Evolutionary conservation across 306 rosid species (phyloP).

Genomic region (Prunus mira): DNA sequence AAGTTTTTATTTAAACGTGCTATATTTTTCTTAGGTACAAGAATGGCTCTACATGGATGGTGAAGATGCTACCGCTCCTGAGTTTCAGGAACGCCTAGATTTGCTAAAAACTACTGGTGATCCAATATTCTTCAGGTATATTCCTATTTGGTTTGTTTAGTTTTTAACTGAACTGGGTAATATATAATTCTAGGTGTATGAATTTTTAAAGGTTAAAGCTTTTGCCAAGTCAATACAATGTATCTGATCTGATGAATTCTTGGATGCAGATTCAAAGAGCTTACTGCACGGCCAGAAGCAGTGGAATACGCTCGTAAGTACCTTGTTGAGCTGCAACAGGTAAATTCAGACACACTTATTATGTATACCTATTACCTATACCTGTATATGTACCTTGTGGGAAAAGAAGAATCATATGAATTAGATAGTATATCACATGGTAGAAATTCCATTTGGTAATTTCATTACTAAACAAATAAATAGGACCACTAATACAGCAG

Average conservation of each 20-base stretch:
- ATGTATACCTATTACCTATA: neutral
- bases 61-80: constrained; percentile 89
- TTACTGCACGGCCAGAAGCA: constrained; percentile 73
- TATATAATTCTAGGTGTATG: neutral
- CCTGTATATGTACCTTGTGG: neutral
- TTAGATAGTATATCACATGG: neutral
- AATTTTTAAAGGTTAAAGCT: neutral
- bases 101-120: constrained; percentile 74
- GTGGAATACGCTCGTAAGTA: constrained; percentile 62
- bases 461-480: neutral
- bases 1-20: constrained; percentile 20
- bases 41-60: constrained; percentile 97
- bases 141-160: constrained; percentile 13
- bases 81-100: constrained; percentile 75
- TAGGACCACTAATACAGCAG: neutral
- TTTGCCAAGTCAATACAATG: constrained; percentile 6
- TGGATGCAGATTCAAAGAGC: constrained; percentile 76
- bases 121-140: constrained; percentile 82
- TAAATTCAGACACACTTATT: constrained; percentile 20
- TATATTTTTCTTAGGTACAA: constrained; percentile 62
- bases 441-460: neutral
- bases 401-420: neutral
- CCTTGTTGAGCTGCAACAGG: constrained; percentile 73
- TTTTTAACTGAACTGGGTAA: neutral
- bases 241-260: constrained; percentile 31